Base-by-base conservation (phyloP, 345 rosid species). In the Noccaea bulbosa region DNA sequence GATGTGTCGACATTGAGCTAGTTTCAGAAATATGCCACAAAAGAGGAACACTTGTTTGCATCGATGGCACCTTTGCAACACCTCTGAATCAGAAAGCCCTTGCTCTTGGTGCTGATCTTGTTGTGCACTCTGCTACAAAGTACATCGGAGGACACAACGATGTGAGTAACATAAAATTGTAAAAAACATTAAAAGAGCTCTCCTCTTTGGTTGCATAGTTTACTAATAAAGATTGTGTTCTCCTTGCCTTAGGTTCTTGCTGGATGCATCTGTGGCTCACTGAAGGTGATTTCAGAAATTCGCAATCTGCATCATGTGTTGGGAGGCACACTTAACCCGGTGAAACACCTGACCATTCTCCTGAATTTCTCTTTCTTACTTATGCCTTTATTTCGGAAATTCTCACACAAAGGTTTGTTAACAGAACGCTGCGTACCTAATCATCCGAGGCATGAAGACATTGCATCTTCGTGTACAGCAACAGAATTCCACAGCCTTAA, bases 361-460 rank as follows among this genome's bases (percentile, higher is more conserved):
- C 12, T 62, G 5, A 68, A 52, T 37, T 6, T 59, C 44, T 49
- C 33, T 22, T 17, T 27, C 30, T 27, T 27, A 27, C 7, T 62
- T 38, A 34, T 44, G 52, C 12, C 17, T 41, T 56, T n/a, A 9
- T 46, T 34, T 65, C 70, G 24, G 16, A 32, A 67, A 40, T 52
- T 20, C 67, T 66, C 63, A 58, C 20, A 11, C 30, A 33, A 24
- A 41, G 6, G 8, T 38, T 11, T 59, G 67, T 77, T 45, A 20
- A 76, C 84, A 91, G 99, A 88, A 88, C 72, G 99, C 99, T 44
- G 89, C 98, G 1, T 94, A 89, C 77, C 86, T 91, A 82, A 80
- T 94, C 63, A 89, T 89, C 77, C 92, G 96, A 74, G 99, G 99
- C 89, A 94, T 94, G 95, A 94, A 94, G 91, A 94, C 99, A 44